Base-by-base conservation (phyloP, 1,139 yeast genomes). In the Diutina pseudorugosa region DNA sequence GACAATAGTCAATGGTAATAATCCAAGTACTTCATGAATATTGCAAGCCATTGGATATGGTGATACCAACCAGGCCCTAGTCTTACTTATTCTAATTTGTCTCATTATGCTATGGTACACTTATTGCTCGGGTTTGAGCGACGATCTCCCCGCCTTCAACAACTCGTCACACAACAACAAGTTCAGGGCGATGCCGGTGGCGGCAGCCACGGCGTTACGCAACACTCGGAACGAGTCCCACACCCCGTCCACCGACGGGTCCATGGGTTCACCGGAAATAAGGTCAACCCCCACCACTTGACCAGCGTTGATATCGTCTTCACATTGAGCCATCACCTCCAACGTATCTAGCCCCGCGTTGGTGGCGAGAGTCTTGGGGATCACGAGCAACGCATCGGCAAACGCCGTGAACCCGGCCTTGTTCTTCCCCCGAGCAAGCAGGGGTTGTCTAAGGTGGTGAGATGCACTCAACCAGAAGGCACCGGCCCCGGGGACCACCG, bases 181-280 rank as follows among this genome's bases (percentile, higher is more conserved):
- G 67, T 94, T 94, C 57, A 94, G 83, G 1, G 98, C 93, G 63
- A 94, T 94, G 54, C 97, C 96, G 4, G 95, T 85, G 47, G 98
- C 96, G 52, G 95, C 83, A 53, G 91, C 83, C 54, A 94, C 74
- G 25, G 96, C 96, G 66, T 94, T 93, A 71, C 98, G 82, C 56
- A 93, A 72, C 47, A 93, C 98, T 60, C 98, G 76, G 73, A 80
- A 93, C 41, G 95, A 86, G 70, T 94, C 99, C 95, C 96, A 94
- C 55, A 94, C 81, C 56, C 98, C 98, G 65, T 89, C 96, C 53
- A 87, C 79, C 9, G 89, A 76, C 50, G 98, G 98, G 65, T 93
- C 98, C 80, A 93, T 85, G 52, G 98, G 95, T 63, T 91, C 97
- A 47, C 99, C 99, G 14, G 93, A 79, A 56, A 80, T 79, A 60